These are phyloP conservation scores for Astraeus odoratus DNA, from an alignment of 768 basidiomycete genomes.

Conservation along the genomic window DNA sequence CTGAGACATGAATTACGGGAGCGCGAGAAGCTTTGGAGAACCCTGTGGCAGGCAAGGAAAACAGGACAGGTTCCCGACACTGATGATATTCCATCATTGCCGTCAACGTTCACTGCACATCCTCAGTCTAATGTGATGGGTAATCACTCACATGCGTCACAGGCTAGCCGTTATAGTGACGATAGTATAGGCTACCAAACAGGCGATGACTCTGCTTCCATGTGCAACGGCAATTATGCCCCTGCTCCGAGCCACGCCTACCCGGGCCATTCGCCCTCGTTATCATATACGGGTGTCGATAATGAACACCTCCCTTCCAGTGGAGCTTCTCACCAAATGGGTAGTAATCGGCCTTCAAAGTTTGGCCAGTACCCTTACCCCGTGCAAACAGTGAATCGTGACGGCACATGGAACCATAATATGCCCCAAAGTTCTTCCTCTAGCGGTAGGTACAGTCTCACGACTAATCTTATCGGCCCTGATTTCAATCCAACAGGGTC, in stretches of 20 bases:
- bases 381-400: slow-evolving; percentile 29
- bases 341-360: slow-evolving; percentile 40
- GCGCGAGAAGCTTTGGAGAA: slow-evolving; percentile 68
- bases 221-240: slow-evolving; percentile 40
- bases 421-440: slow-evolving; percentile 27
- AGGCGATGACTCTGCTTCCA: slow-evolving; percentile 37
- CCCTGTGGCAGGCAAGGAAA: slow-evolving; percentile 62
- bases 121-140: slow-evolving; percentile 25
- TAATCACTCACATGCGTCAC: slow-evolving; percentile 34
- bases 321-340: slow-evolving; percentile 25
- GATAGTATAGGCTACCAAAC: slow-evolving; percentile 44
- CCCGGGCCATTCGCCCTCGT: slow-evolving; percentile 41
- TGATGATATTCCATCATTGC: slow-evolving; percentile 46
- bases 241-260: slow-evolving; percentile 33
- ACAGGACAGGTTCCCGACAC: slow-evolving; percentile 42
- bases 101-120: slow-evolving; percentile 36
- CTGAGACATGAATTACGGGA: slow-evolving; percentile 60
- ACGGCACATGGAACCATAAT: slow-evolving; percentile 22
- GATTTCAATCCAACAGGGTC: slow-evolving; percentile 45
- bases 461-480: slow-evolving; percentile 24
- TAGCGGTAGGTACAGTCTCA: slow-evolving; percentile 22
- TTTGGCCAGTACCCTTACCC: slow-evolving; percentile 45
- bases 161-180: slow-evolving; percentile 30
- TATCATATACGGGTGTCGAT: slow-evolving; percentile 31
- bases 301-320: slow-evolving; percentile 23